Conservation (phyloP, 257 asterid genomes). For the Gentiana straminea region DNA sequence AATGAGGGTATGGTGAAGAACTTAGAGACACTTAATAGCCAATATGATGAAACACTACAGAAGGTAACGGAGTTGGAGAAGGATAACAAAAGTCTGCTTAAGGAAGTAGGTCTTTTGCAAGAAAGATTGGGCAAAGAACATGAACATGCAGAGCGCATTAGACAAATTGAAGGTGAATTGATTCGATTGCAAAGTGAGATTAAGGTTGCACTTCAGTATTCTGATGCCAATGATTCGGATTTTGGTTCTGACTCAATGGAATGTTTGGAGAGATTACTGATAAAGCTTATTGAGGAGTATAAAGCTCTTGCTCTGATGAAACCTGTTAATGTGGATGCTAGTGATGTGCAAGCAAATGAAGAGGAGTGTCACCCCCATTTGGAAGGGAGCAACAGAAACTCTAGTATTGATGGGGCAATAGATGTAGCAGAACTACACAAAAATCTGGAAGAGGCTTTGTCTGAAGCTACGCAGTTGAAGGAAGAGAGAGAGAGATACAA, state of each 20-base stretch:
- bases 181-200: constrained; percentile 53
- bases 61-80: constrained; percentile 26
- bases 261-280: constrained; percentile 45
- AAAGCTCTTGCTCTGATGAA: constrained; percentile 27
- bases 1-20: constrained; percentile 51
- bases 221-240: constrained; percentile 33
- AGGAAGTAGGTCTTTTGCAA: constrained; percentile 40
- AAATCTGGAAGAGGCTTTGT: constrained; percentile 34
- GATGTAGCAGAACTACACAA: constrained; percentile 25
- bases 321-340: constrained; percentile 26
- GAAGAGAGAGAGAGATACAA: constrained; percentile 50
- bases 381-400: constrained; percentile 14
- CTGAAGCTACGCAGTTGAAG: constrained; percentile 45
- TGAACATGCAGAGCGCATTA: constrained; percentile 41
- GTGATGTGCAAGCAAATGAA: constrained; percentile 28
- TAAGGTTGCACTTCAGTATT: constrained; percentile 46
- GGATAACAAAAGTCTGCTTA: constrained; percentile 37
- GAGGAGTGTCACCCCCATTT: constrained; percentile 23
- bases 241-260: constrained; percentile 38
- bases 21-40: constrained; percentile 42
- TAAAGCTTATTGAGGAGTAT: constrained; percentile 53
- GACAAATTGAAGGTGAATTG: constrained; percentile 36
- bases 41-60: constrained; percentile 32
- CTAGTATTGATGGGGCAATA: constrained; percentile 32
- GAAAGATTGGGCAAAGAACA: constrained; percentile 42